Conservation (phyloP, 129 eudicot species). For the Escallonia herrerae region DNA sequence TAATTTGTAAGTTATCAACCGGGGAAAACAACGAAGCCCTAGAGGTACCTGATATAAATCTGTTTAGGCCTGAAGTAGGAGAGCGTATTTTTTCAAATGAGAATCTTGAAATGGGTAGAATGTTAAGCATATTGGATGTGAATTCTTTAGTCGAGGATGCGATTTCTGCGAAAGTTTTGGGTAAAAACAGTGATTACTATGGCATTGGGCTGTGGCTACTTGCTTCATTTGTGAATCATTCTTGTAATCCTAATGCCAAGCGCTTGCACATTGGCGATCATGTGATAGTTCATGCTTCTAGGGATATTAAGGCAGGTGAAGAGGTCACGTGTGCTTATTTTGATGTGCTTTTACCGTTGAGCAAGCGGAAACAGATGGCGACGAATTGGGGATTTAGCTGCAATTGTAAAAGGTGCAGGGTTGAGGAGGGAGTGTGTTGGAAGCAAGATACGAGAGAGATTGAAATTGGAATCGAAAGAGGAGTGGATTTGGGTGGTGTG, state of each 20-base stretch:
- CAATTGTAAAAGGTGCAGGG: conserved; percentile 68
- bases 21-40: conserved; percentile 64
- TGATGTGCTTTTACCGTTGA: conserved; percentile 51
- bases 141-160: conserved; percentile 73
- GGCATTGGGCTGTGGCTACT: conserved; percentile 86
- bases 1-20: conserved; percentile 46
- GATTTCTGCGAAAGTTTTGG: conserved; percentile 52
- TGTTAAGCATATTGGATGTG: conserved; percentile 68
- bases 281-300: conserved; percentile 63
- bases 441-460: conserved; percentile 69
- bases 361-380: conserved; percentile 55
- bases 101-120: conserved; percentile 31
- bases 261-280: conserved; percentile 77
- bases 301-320: conserved; percentile 87
- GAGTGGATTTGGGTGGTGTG: conserved; percentile 57
- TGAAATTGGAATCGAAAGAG: conserved; percentile 55
- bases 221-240: conserved; percentile 79
- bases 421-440: conserved; percentile 37
- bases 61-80: conserved; percentile 54
- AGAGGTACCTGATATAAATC: conserved; percentile 55
- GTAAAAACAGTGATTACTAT: conserved; percentile 55
- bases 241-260: conserved; percentile 82
- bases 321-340: conserved; percentile 83
- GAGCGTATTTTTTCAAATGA: conserved; percentile 20
- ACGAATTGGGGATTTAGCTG: conserved; percentile 78